phyloP scores from a whole-genome alignment of 1,284 basidiomycete species.

The Rugosomyces carneus region DNA sequence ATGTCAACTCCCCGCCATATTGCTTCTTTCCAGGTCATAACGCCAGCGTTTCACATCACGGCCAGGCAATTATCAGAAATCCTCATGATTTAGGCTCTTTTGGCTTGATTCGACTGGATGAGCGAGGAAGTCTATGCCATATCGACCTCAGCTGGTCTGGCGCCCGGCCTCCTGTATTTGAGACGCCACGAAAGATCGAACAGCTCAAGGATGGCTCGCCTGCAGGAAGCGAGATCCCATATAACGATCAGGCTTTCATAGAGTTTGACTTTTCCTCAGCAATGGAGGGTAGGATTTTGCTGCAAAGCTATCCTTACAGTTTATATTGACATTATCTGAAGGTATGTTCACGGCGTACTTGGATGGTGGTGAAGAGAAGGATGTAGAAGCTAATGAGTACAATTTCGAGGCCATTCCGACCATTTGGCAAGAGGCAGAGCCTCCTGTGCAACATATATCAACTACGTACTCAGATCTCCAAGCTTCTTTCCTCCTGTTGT shows the following conservation, averaged over 20 bases:
- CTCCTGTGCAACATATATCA: constrained; percentile 43
- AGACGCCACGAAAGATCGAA: constrained; percentile 35
- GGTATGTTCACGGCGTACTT: constrained; percentile 30
- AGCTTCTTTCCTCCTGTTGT: constrained; percentile 2
- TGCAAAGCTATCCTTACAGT: too few relatives aligned
- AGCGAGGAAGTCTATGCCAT: constrained; percentile 41
- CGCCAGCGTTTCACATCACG: constrained; percentile 30
- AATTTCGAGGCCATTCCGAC: constrained; percentile 45
- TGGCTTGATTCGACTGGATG: constrained; percentile 42
- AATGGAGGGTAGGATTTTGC: constrained; percentile 44
- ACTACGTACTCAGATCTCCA: constrained; percentile 41
- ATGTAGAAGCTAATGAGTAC: constrained; percentile 38
- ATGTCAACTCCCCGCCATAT: constrained; percentile 40
- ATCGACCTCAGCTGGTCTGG: constrained; percentile 29
- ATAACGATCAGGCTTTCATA: constrained; percentile 37
- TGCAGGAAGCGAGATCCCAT: constrained; percentile 35
- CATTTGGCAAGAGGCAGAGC: constrained; percentile 48
- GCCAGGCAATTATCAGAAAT: constrained; percentile 39
- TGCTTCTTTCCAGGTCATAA: constrained; percentile 30
- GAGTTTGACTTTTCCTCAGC: constrained; percentile 42
- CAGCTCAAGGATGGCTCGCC: constrained; percentile 28
- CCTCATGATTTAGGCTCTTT: constrained; percentile 23
- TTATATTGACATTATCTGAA: constrained; percentile 20
- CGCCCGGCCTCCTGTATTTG: constrained; percentile 8
- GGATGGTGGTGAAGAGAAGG: constrained; percentile 24